phyloP scores from a whole-genome alignment of 2,329 filamentous ascomycete species.

The Penicillium brasilianum region DNA sequence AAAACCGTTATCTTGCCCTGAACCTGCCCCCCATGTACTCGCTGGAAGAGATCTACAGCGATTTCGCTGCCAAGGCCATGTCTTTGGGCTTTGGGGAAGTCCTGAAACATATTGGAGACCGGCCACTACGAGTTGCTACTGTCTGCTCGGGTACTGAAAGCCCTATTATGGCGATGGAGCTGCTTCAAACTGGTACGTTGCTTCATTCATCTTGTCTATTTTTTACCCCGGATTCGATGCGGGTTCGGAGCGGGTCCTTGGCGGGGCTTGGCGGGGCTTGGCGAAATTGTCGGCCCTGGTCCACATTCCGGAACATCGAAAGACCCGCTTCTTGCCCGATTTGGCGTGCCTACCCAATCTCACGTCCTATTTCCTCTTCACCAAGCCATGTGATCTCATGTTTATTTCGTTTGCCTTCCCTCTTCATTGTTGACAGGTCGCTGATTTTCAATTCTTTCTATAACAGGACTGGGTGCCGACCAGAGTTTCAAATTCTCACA shows the following conservation, averaged over 20 bases:
- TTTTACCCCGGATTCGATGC: neutral
- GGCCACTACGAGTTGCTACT: conserved; percentile 64
- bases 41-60: conserved; percentile 37
- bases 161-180: conserved; percentile 68
- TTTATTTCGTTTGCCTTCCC: too few species aligned
- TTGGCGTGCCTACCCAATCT: neutral
- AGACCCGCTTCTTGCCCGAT: neutral
- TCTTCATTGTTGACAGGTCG: conserved; percentile 19
- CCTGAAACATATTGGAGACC: conserved; percentile 39
- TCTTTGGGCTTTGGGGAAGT: conserved; percentile 52
- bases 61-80: conserved; percentile 33
- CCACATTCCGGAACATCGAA: neutral
- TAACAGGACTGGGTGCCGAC: conserved; percentile 18
- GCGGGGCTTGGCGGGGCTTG: neutral
- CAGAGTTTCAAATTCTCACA: conserved; percentile 57
- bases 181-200: conserved; percentile 56
- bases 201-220: neutral
- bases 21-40: conserved; percentile 34
- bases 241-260: neutral
- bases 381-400: too few species aligned
- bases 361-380: too few species aligned
- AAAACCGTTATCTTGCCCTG: conserved; percentile 12
- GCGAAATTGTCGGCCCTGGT: too few species aligned
- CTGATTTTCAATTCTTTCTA: conserved; percentile 40
- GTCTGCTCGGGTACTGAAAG: conserved; percentile 81